Evolutionary conservation across 1,284 basidiomycete genomes (phyloP), one percentile per base, ranked within the genome.

Genomic region (Schizophyllum amplum): DNA sequence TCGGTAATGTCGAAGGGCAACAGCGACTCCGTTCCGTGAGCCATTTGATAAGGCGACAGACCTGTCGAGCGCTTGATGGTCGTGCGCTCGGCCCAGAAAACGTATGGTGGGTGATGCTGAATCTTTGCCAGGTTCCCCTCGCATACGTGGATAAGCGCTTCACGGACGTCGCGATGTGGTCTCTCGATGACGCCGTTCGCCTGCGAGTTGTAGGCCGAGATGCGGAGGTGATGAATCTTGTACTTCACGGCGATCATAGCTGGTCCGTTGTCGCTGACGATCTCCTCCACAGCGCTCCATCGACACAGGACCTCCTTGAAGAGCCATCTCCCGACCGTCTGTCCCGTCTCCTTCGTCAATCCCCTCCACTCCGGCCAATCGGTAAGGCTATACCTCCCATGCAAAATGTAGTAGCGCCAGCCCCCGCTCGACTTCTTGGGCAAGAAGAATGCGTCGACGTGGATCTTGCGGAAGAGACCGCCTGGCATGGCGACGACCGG

Each of bases 151-250:
- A 72, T 61, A 0, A 78, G 49, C 1, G 69, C 64, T 60, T 77
- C 63, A 0, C 69, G 55, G 5, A 76, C 63, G 52, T 70, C 65
- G 54, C 62, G 70, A 53, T 79, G 76, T 3, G 63, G 57, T 0
- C 67, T 55, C 57, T 80, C 74, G 0, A 75, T 66, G 0, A 72
- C 58, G 0, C 77, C 71, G 54, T 79, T 79, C 0, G 70, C 72
- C 3, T 65, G 66, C 0, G 73, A 78, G 56, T 80, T 80, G 58
- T 80, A 80, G 0, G 66, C 66, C 0, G 71, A 75, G 9, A 80
- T 77, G 0, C 66, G 52, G 25, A 80, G 76, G 42, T 76, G 71
- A 0, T 59, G 47, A 11, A 80, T 70, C 1, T 65, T 50, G 54
- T 76, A 79, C 1, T 65, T 60, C 5, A 73, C 77, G 21, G 62